Evolutionary conservation across 148 eudicot species (phyloP), one percentile per base, ranked within the genome.

Genomic region (Oxyria digyna): DNA sequence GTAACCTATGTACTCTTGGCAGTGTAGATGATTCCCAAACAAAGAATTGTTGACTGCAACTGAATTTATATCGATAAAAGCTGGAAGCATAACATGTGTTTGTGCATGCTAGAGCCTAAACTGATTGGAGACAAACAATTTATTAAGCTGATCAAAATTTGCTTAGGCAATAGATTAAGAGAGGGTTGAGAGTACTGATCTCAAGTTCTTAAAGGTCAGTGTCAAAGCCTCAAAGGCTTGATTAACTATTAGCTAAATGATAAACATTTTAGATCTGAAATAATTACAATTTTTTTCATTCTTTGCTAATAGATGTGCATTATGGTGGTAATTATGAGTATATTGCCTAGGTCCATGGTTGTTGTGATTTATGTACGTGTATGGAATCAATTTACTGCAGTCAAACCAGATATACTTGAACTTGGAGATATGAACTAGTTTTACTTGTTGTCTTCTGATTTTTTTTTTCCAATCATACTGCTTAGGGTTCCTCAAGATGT

Each of bases 401-500:
- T 50, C 57, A 0, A 50, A 20, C 27, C 57, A 20, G 23, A 50
- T 26, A 23, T 50, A 23, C 27, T 50, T 50, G 24, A n/a, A n/a
- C 52, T 48, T 23, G 6, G 62, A 52, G 62, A 3, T 31, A 62
- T 33, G 40, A 27, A 27, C 23, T 26, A 64, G 18, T 5, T 21
- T 7, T 70, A 15, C 27, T 67, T 37, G n/a, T 38, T 64, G 3
- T 71, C 20, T 66, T 66, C 46, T 41, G 9, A 69, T 50, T 29
- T 27, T 8, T n/a, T 54, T 29, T 12, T 74, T 5, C 40, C 29
- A 20, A 20, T 20, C 62, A 24, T 57, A 68, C 74, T 38, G 37
- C 63, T 37, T 70, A 91, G 99, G 97, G 90, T 95, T 68, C 97
- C 97, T 31, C 99, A 95, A 75, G 99, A 95, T 69, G 87, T 87